Evolutionary conservation across 257 asterid genomes (phyloP).

Genomic region (Eucommia ulmoides): DNA sequence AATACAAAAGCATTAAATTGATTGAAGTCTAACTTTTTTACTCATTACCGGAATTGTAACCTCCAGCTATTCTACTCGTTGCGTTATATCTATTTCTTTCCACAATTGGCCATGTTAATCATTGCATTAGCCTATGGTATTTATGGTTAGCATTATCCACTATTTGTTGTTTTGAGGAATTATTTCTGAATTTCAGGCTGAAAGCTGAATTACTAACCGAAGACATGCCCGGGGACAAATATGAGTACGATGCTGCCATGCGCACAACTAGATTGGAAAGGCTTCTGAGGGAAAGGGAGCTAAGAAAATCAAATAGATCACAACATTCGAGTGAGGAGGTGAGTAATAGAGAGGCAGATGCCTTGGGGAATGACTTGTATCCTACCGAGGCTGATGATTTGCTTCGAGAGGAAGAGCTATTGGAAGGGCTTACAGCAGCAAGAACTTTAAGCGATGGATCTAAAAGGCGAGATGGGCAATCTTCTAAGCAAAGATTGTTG

Average conservation of each 20-base stretch:
- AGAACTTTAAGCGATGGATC: slow-evolving; percentile 16
- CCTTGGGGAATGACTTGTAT: slow-evolving; percentile 22
- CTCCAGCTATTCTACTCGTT: background rate
- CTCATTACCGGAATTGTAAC: background rate
- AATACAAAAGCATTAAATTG: background rate
- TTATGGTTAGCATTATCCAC: background rate
- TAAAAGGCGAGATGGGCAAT: slow-evolving; percentile 35
- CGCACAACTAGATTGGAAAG: slow-evolving; percentile 59
- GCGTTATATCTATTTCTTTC: no score
- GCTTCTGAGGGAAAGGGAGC: slow-evolving; percentile 61
- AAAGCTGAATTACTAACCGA: slow-evolving; percentile 17
- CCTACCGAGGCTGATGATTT: slow-evolving; percentile 33
- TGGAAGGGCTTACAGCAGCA: slow-evolving; percentile 26
- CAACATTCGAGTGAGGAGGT: slow-evolving; percentile 31
- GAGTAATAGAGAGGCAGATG: slow-evolving; percentile 26
- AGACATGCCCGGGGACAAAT: slow-evolving; percentile 24
- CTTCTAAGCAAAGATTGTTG: slow-evolving; percentile 46
- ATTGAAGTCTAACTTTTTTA: background rate
- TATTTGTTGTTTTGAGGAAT: background rate
- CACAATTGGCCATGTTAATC: background rate
- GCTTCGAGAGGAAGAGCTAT: slow-evolving; percentile 27
- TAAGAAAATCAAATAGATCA: slow-evolving; percentile 46
- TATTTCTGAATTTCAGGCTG: slow-evolving; percentile 23
- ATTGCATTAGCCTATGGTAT: background rate
- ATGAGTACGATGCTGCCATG: slow-evolving; percentile 20